These are phyloP conservation scores for Heterobasidion annosum DNA, from an alignment of 1,284 basidiomycete genomes.

Conservation along the genomic window DNA sequence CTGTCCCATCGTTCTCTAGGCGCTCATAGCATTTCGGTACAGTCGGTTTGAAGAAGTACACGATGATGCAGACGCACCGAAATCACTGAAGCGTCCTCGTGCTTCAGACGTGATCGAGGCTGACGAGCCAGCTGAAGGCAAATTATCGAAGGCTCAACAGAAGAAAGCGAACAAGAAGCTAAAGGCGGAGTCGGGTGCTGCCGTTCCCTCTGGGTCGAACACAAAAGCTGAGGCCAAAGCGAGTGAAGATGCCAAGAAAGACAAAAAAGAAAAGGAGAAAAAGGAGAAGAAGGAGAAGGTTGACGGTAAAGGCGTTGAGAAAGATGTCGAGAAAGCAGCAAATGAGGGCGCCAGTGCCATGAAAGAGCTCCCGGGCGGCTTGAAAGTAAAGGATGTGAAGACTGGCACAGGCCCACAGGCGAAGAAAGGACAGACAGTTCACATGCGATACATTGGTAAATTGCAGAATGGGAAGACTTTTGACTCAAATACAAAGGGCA, in stretches of 20 bases:
- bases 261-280: slow-evolving; percentile 24
- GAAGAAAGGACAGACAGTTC: slow-evolving; percentile 79
- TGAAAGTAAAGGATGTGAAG: slow-evolving; percentile 75
- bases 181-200: slow-evolving; percentile 53
- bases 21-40: neutral
- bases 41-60: slow-evolving; percentile 57
- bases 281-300: slow-evolving; percentile 32
- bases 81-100: slow-evolving; percentile 51
- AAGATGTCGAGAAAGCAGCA: slow-evolving; percentile 20
- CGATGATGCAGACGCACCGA: slow-evolving; percentile 22
- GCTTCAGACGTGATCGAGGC: slow-evolving; percentile 40
- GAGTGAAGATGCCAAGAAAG: slow-evolving; percentile 33
- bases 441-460: slow-evolving; percentile 90
- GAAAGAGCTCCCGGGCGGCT: slow-evolving; percentile 58
- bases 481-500: slow-evolving; percentile 84
- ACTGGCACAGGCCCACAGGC: slow-evolving; percentile 76
- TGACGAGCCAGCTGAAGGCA: slow-evolving; percentile 21
- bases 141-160: slow-evolving; percentile 44
- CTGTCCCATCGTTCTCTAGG: neutral
- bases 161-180: slow-evolving; percentile 79
- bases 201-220: slow-evolving; percentile 31
- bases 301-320: slow-evolving; percentile 39
- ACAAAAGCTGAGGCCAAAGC: slow-evolving; percentile 22
- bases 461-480: slow-evolving; percentile 81
- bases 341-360: slow-evolving; percentile 17